Evolutionary conservation across 2,329 filamentous ascomycete genomes (phyloP).

Genomic region (Penicillium italicum): DNA sequence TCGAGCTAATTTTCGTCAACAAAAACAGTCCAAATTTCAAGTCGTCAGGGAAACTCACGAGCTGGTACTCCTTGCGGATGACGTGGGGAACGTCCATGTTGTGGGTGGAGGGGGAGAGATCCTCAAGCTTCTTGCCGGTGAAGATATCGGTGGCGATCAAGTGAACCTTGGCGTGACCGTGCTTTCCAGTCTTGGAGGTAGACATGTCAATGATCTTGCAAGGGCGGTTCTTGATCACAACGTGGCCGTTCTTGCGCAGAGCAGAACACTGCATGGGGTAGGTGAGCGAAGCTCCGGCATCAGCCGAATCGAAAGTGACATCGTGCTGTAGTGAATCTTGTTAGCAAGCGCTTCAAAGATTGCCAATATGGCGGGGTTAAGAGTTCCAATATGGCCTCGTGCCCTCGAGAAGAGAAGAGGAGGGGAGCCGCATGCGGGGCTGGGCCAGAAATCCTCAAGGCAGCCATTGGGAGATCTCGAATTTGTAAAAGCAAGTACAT

Average conservation of each 20-base stretch:
- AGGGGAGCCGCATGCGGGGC: slow-evolving; percentile 31
- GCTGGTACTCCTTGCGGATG: slow-evolving; percentile 82
- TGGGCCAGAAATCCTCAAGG: slow-evolving; percentile 17
- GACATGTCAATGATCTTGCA: slow-evolving; percentile 99
- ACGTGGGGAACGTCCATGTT: slow-evolving; percentile 89
- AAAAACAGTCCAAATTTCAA: too few relatives aligned
- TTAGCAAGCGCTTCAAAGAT: slow-evolving; percentile 21
- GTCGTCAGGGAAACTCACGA: slow-evolving; percentile 61
- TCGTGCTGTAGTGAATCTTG: slow-evolving; percentile 53
- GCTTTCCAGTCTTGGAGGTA: slow-evolving; percentile 99
- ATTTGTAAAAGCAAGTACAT: slow-evolving; percentile 34
- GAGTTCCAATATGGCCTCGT: slow-evolving; percentile 11
- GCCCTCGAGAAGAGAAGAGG: slow-evolving; percentile 18
- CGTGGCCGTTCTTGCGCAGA: slow-evolving; percentile 97
- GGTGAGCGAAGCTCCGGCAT: slow-evolving; percentile 92
- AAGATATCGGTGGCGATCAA: slow-evolving; percentile 98
- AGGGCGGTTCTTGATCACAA: slow-evolving; percentile 96
- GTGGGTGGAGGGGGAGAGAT: slow-evolving; percentile 95
- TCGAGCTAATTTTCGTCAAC: slow-evolving; percentile 61
- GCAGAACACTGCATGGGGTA: slow-evolving; percentile 99
- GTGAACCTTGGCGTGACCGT: slow-evolving; percentile 99
- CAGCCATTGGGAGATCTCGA: slow-evolving; percentile 6
- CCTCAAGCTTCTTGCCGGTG: slow-evolving; percentile 99
- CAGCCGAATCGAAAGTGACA: slow-evolving; percentile 83
- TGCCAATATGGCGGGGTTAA: neutral